phyloP scores from a whole-genome alignment of 192 early-diverging fungal species.

The Obelidium mucronatum region DNA sequence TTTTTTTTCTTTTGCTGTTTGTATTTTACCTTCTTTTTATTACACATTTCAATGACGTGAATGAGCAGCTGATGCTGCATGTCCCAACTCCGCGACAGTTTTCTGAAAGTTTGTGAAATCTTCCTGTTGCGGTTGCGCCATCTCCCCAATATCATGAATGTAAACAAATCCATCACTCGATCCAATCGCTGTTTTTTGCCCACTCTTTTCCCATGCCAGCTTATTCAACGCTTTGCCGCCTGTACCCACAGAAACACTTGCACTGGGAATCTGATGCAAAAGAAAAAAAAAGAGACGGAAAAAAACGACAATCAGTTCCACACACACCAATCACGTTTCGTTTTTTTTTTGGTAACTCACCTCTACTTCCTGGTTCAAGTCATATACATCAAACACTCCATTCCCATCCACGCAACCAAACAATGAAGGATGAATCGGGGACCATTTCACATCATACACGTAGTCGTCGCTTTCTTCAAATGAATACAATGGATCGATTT shows the following conservation, averaged over 20 bases:
- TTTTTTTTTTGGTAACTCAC: constrained; percentile 43
- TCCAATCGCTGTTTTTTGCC: constrained; percentile 79
- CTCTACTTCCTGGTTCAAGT: constrained; percentile 90
- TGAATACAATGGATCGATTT: constrained; percentile 75
- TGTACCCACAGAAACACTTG: constrained; percentile 61
- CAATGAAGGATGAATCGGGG: constrained; percentile 91
- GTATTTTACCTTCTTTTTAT: too few species aligned
- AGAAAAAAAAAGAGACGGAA: too few species aligned
- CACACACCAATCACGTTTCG: constrained; percentile 64
- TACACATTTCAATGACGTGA: background rate
- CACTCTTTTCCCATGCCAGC: constrained; percentile 92
- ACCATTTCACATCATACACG: constrained; percentile 98
- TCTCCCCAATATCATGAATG: constrained; percentile 94
- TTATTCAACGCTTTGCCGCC: constrained; percentile 86
- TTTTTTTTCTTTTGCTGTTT: too few species aligned
- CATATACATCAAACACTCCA: constrained; percentile 91
- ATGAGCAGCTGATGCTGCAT: background rate
- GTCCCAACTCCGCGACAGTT: constrained; percentile 16
- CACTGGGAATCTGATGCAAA: too few species aligned
- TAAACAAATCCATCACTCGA: constrained; percentile 84
- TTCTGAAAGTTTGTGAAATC: constrained; percentile 3
- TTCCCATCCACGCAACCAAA: constrained; percentile 93
- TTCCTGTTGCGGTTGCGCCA: constrained; percentile 40
- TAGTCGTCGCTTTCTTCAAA: constrained; percentile 96
- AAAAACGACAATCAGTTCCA: constrained; percentile 74